A percentile compares a stretch with the other conserved stretches of the same genome.
Conservation (phyloP, 495 filamentous ascomycete species). For the Glonium stellatum region DNA sequence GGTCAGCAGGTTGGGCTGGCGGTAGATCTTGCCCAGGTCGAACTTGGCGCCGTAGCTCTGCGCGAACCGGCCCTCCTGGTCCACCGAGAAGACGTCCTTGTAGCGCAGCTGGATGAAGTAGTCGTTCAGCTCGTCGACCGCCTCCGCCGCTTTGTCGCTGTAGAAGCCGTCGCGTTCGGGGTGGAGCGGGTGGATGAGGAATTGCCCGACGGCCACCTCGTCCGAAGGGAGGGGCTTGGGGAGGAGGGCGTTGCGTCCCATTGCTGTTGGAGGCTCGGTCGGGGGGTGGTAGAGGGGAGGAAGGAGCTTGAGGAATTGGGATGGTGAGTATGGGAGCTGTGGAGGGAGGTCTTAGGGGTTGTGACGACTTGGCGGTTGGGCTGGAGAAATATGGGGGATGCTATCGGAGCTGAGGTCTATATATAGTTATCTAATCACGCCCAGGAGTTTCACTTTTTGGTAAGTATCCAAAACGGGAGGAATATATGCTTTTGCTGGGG, state of each 20-base stretch:
- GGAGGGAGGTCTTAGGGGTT: too few species aligned
- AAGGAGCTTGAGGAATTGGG: too few species aligned
- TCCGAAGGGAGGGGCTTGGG: conserved; percentile 23
- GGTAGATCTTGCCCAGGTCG: conserved; percentile 25
- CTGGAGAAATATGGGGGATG: too few species aligned
- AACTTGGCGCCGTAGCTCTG: conserved; percentile 29
- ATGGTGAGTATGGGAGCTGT: too few species aligned
- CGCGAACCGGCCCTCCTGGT: conserved; percentile 27
- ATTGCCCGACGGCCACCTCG: conserved; percentile 26
- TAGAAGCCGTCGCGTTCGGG: conserved; percentile 28
- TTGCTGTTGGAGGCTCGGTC: background rate
- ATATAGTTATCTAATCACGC: too few species aligned
- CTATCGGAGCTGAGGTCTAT: too few species aligned
- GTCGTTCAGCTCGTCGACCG: conserved; percentile 27
- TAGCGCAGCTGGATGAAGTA: conserved; percentile 29
- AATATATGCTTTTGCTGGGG: too few species aligned
- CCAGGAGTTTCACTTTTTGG: too few species aligned
- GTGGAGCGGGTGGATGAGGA: conserved; percentile 25
- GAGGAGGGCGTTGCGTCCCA: conserved; percentile 22
- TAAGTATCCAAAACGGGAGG: too few species aligned
- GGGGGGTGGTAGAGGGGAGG: too few species aligned
- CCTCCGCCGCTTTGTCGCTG: conserved; percentile 8
- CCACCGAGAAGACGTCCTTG: conserved; percentile 27
- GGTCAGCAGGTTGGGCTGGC: conserved; percentile 24
- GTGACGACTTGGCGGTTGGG: too few species aligned